Evolutionary conservation across 2,329 filamentous ascomycete species (phyloP).

Genomic region (Penicillium concentricum): DNA sequence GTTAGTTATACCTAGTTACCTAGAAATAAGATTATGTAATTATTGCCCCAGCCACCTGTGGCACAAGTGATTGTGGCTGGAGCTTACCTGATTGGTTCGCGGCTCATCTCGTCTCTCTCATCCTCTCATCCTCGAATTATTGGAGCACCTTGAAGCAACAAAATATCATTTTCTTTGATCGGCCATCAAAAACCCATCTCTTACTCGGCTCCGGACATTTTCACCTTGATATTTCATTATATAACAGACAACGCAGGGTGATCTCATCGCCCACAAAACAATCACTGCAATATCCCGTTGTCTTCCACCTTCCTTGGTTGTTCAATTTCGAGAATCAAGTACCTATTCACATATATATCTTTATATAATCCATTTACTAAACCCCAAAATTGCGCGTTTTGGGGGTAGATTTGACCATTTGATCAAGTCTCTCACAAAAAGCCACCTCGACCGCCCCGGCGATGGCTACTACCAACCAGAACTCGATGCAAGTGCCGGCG

Average conservation of each 20-base stretch:
- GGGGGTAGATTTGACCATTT: background rate
- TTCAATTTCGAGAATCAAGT: background rate
- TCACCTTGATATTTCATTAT: background rate
- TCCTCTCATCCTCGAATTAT: background rate
- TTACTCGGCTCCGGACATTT: background rate
- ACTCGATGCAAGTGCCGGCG: background rate
- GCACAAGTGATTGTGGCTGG: background rate
- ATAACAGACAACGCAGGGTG: background rate
- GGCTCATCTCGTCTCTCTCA: background rate
- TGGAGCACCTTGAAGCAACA: background rate
- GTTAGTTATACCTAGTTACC: too few species aligned
- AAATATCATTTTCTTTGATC: background rate
- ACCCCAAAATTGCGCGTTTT: background rate
- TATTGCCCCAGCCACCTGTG: background rate
- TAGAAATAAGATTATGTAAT: background rate
- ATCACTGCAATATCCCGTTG: background rate
- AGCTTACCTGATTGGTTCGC: slow-evolving; percentile 4
- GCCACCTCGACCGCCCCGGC: background rate
- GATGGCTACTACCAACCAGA: slow-evolving; percentile 4
- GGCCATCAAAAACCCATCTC: background rate
- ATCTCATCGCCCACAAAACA: background rate
- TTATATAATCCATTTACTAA: background rate
- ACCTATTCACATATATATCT: background rate
- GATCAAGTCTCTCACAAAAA: background rate
- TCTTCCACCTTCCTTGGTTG: background rate